Evolutionary conservation across 169 alveolate genomes (phyloP).

Genomic region (Plasmodium sp.): DNA sequence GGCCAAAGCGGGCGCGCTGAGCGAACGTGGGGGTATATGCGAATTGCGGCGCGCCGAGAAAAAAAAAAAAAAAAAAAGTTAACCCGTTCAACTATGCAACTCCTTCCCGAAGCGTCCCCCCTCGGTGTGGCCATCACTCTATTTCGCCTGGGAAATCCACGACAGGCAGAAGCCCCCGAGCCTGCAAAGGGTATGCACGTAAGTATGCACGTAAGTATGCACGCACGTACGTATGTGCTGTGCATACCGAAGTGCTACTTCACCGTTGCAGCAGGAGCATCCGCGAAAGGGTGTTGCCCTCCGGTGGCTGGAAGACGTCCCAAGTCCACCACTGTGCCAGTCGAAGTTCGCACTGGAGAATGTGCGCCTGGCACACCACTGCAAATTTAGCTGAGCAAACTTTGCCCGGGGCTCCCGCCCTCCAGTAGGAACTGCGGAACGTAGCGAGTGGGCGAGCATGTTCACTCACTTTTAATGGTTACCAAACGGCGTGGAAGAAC

Average conservation of each 20-base stretch:
- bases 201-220: no score
- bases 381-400: not conserved
- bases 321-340: not conserved
- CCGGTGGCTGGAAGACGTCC: not conserved
- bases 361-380: not conserved
- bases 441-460: not conserved
- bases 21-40: not conserved
- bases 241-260: not conserved
- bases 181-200: not conserved
- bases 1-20: not conserved
- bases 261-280: not conserved
- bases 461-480: not conserved
- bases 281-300: not conserved
- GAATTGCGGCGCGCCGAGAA: not conserved
- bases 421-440: not conserved
- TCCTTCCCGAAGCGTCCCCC: not conserved
- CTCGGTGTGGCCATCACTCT: not conserved
- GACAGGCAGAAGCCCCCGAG: not conserved
- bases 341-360: not conserved
- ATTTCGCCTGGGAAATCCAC: not conserved
- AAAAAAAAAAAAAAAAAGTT: not conserved
- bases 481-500: not conserved
- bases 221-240: not conserved
- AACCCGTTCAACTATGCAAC: not conserved
- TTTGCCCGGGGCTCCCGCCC: not conserved